A percentile compares a stretch with the other conserved stretches of the same genome.
These are phyloP conservation scores for Lasiosphaeriaceae sp. DNA, from an alignment of 495 filamentous ascomycete genomes.

Conservation along the genomic window DNA sequence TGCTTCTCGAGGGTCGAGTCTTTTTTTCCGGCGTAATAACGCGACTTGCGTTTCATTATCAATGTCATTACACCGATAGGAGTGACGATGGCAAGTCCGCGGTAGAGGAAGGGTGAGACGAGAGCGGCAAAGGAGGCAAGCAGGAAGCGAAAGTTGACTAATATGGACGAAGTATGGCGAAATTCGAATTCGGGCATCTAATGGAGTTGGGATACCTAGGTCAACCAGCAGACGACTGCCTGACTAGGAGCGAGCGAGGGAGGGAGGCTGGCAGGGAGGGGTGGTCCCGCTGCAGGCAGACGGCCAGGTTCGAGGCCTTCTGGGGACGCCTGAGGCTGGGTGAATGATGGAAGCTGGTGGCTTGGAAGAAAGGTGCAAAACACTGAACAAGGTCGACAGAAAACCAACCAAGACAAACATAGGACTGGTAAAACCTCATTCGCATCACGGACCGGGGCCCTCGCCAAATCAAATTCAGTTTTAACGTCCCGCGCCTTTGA, in stretches of 20 bases:
- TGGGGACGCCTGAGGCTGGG: too few species aligned
- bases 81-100: neutral
- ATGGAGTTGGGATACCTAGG: neutral
- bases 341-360: too few species aligned
- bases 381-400: too few species aligned
- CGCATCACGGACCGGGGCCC: too few species aligned
- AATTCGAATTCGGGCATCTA: neutral
- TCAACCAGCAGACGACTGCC: too few species aligned
- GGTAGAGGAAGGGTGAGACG: neutral
- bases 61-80: conserved; percentile 4
- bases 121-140: neutral
- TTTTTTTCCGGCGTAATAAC: conserved; percentile 7
- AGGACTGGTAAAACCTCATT: too few species aligned
- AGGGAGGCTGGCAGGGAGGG: neutral
- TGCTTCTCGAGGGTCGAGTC: conserved; percentile 13
- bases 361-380: too few species aligned
- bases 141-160: neutral
- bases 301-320: too few species aligned
- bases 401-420: too few species aligned
- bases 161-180: neutral
- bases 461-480: too few species aligned
- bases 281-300: too few species aligned
- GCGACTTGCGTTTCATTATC: conserved; percentile 8
- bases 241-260: neutral
- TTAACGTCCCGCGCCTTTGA: too few species aligned